These are phyloP conservation scores for Trichoderma sp. DNA, from an alignment of 2,329 filamentous ascomycete species.

Conservation along the genomic window DNA sequence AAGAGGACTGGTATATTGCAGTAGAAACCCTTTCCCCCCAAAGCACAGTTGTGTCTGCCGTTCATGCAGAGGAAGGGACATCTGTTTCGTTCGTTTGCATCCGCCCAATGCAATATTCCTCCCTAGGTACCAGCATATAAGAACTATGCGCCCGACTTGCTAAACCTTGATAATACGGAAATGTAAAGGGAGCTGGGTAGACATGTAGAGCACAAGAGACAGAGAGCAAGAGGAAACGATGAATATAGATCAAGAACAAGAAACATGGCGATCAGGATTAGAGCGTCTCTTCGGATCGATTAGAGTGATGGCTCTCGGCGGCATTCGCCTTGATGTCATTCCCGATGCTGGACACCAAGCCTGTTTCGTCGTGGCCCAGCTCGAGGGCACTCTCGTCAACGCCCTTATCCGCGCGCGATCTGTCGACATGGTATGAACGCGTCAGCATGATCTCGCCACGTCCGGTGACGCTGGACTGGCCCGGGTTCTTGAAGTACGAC, in stretches of 20 bases:
- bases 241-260: not conserved
- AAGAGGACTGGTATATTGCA: no score
- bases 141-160: no score
- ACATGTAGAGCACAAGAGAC: no score
- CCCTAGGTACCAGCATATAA: no score
- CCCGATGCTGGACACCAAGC: slow-evolving; percentile 31
- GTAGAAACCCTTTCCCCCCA: no score
- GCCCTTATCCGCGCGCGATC: slow-evolving; percentile 29
- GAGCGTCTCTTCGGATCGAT: slow-evolving; percentile 13
- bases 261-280: not conserved
- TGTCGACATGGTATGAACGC: slow-evolving; percentile 37
- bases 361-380: slow-evolving; percentile 34
- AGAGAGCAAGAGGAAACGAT: no score
- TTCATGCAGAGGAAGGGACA: no score
- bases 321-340: slow-evolving; percentile 21
- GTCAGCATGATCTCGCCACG: slow-evolving; percentile 39
- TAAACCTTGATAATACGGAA: not conserved
- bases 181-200: not conserved
- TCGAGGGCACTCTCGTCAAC: slow-evolving; percentile 27
- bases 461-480: slow-evolving; percentile 25
- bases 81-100: no score
- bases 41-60: no score
- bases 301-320: not conserved
- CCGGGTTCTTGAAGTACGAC: slow-evolving; percentile 33
- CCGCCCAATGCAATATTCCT: no score